phyloP scores from a whole-genome alignment of 257 asterid species.

The Nicotiana noctiflora region DNA sequence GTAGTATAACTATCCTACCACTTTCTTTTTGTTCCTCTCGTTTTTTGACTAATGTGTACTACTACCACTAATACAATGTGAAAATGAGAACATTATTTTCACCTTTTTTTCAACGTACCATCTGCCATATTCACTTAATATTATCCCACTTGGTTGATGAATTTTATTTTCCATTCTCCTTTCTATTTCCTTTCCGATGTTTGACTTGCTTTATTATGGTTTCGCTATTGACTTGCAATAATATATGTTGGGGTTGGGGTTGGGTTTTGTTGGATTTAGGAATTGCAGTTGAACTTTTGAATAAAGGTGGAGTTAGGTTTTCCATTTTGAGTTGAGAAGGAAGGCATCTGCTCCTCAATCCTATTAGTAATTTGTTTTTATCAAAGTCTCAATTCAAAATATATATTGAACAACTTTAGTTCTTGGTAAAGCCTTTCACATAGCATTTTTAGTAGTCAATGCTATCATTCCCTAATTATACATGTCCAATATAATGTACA shows the following conservation, averaged over 20 bases:
- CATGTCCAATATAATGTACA: background rate
- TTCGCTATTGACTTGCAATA: background rate
- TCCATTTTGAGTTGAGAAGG: background rate
- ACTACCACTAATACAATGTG: background rate
- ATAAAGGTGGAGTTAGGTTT: constrained; percentile 1
- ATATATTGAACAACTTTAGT: too few species aligned
- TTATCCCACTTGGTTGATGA: background rate
- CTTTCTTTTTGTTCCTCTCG: background rate
- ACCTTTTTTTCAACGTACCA: background rate
- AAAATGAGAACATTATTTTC: background rate
- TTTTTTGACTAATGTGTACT: background rate
- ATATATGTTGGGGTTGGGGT: background rate
- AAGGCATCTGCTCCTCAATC: background rate
- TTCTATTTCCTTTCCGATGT: background rate
- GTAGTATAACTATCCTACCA: background rate
- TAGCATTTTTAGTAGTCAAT: background rate
- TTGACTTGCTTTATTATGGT: background rate
- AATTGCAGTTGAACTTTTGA: constrained; percentile 3
- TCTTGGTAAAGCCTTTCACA: background rate
- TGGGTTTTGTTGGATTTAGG: background rate
- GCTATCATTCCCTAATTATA: background rate
- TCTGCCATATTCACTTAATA: background rate
- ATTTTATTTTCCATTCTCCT: background rate
- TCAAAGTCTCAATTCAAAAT: background rate
- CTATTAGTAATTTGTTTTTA: background rate